phyloP scores from a whole-genome alignment of 192 early-diverging fungal species.

The Chytriomyces hyalinus region DNA sequence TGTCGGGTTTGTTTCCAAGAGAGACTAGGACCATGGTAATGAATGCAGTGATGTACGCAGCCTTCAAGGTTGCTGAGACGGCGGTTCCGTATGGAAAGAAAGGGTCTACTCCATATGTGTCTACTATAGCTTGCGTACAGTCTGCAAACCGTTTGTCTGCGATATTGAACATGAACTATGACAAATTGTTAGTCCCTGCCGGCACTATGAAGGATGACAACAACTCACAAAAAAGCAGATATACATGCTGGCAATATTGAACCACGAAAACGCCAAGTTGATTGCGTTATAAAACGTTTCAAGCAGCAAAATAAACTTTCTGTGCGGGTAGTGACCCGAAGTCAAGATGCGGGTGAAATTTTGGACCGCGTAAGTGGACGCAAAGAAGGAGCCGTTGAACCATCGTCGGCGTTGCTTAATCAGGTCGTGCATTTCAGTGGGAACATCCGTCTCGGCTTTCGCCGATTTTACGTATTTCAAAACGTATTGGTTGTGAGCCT shows the following conservation, averaged over 20 bases:
- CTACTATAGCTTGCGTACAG: background rate
- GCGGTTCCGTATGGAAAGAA: slow-evolving; percentile 32
- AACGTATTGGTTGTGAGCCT: slow-evolving; percentile 62
- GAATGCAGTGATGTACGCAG: slow-evolving; percentile 36
- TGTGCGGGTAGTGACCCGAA: slow-evolving; percentile 50
- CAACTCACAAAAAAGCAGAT: slow-evolving; percentile 56
- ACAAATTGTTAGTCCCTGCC: background rate
- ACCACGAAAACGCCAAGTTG: slow-evolving; percentile 56
- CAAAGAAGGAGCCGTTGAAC: slow-evolving; percentile 84
- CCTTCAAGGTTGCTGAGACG: slow-evolving; percentile 27
- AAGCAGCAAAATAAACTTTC: slow-evolving; percentile 65
- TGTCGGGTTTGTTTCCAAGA: slow-evolving; percentile 10
- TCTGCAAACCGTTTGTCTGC: background rate
- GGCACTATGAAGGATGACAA: background rate
- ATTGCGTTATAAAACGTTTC: slow-evolving; percentile 73
- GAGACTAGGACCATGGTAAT: slow-evolving; percentile 3
- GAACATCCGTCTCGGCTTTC: slow-evolving; percentile 77
- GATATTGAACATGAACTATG: slow-evolving; percentile 37
- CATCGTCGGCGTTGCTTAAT: slow-evolving; percentile 81
- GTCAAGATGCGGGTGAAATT: slow-evolving; percentile 63
- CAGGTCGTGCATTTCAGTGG: slow-evolving; percentile 69
- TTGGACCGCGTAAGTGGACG: slow-evolving; percentile 67
- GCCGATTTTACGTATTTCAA: slow-evolving; percentile 70
- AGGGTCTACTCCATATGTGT: slow-evolving; percentile 26
- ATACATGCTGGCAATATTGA: slow-evolving; percentile 62